Base-by-base conservation (phyloP, 1,284 basidiomycete species). In the Rhodotorula sp. region DNA sequence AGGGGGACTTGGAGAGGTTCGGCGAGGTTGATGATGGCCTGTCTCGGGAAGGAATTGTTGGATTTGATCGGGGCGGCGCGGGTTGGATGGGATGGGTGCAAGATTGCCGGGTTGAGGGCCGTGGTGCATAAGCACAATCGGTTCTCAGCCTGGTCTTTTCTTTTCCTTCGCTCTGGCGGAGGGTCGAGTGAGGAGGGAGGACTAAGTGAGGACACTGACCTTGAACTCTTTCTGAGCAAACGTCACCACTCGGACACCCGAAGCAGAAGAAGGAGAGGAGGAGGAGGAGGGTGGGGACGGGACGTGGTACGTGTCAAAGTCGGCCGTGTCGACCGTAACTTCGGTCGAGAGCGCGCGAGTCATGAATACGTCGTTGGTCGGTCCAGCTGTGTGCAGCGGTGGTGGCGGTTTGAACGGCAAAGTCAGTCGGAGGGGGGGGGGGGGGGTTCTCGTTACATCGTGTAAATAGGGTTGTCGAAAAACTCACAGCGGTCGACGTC, bases 191-290 rank as follows among this genome's bases (percentile, higher is more conserved):
- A n/a, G 23, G 8, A 16, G 12, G 52, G 18, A 52, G 3, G 5
- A 47, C 43, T 48, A 2, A 28, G 23, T 34, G 21, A 26, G 45
- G 45, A 38, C 26, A 19, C 34, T 18, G 23, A 74, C 74, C 62
- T 75, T 76, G 66, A 76, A 71, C 28, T 76, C 75, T 38, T 69
- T 72, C 18, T 72, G 60, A 10, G 63, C 69, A 18, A 76, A 68
- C 2, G 73, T 76, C 54, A 74, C 56, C 49, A 72, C 34, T 16
- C 49, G 26, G 5, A 43, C 38, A 43, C 38, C 38, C 38, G 34
- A 6, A 34, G 34, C 34, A 34, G 4, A 34, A 34, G 38, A 43
- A 10, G 38, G 14, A 12, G 38, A 43, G 38, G 38, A 43, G 38
- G 38, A 43, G 38, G 38, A 43, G 38, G 38, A 43, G 8, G 38